Base-by-base conservation (phyloP, 441 rosid genomes). In the Aquilaria agallochum region DNA sequence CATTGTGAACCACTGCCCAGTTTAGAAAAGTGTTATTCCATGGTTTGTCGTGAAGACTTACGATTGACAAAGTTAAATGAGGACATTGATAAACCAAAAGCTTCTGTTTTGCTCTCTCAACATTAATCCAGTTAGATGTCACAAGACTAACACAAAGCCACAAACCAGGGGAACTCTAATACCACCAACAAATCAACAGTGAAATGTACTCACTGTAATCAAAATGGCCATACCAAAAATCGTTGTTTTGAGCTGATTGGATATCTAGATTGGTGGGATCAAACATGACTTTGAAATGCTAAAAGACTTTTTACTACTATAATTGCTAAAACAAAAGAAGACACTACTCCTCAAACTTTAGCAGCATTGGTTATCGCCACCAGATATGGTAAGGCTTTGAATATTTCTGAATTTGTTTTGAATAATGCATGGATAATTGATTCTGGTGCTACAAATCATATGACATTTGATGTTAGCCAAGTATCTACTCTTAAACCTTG, bases 391-490 rank as follows among this genome's bases (percentile, higher is more conserved):
- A 46, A 44, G 52, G 14, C n/a, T n/a, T 53, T 54, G 2, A 42
- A 42, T 31, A 31, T n/a, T 2, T 45, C 32, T 46, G 3, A 46
- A 30, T n/a, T 1, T 54, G 8, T 63, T 63, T 13, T 0, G 0
- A 4, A 45, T 63, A 53, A 31, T 54, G 2, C 31, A 46, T 63
- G 52, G 59, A 63, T 63, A 45, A 42, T 62, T 62, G 42, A 62
- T 52, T 62, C 3, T 11, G 5, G 53, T 53, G 42, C 45, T 3
- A 53, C 11, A 5, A 2, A 63, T 54, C 59, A 63, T 45, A 54
- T 63, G 53, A 42, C 53, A 3, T 54, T 63, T 63, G 53, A 63
- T 54, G 12, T 1, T 63, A 53, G 2, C 40, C 11, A 13, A 1
- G 13, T 62, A 4, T 3, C 11, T 6, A 0, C 33, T 7, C 11